These are phyloP conservation scores for Phytophthora capsici DNA, from an alignment of 352 stramenopile species.

Conservation along the genomic window DNA sequence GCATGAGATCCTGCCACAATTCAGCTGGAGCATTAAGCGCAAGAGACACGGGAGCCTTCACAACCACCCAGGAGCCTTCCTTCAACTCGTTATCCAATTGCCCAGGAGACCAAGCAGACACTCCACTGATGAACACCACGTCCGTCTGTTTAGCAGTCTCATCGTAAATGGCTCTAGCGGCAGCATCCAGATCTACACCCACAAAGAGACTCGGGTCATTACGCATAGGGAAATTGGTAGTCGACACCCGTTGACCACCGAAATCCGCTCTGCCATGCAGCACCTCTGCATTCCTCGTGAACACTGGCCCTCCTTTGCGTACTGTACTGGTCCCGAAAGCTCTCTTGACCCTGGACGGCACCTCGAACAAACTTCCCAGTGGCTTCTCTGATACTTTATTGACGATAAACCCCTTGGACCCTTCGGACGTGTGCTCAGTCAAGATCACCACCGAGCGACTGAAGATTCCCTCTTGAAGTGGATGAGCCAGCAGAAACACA, in stretches of 20 bases:
- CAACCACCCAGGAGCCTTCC: slow-evolving; percentile 73
- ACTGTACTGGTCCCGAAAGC: slow-evolving; percentile 72
- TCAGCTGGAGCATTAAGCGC: slow-evolving; percentile 69
- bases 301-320: slow-evolving; percentile 65
- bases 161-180: slow-evolving; percentile 62
- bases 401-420: slow-evolving; percentile 78
- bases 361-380: slow-evolving; percentile 63
- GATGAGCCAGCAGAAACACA: slow-evolving; percentile 79
- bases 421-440: slow-evolving; percentile 64
- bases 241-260: slow-evolving; percentile 58
- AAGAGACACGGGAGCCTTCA: slow-evolving; percentile 74
- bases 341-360: slow-evolving; percentile 60
- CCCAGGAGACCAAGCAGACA: slow-evolving; percentile 71
- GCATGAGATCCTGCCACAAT: slow-evolving; percentile 79
- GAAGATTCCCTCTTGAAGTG: slow-evolving; percentile 75
- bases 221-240: slow-evolving; percentile 52
- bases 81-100: slow-evolving; percentile 79
- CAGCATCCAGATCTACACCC: slow-evolving; percentile 69
- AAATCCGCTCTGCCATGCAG: slow-evolving; percentile 65
- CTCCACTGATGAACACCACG: slow-evolving; percentile 81
- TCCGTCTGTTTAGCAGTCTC: slow-evolving; percentile 60
- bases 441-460: slow-evolving; percentile 76
- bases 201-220: slow-evolving; percentile 64
- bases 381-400: slow-evolving; percentile 67
- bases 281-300: slow-evolving; percentile 68